phyloP scores from a whole-genome alignment of 257 asterid genomes.

The Asclepias syriaca region DNA sequence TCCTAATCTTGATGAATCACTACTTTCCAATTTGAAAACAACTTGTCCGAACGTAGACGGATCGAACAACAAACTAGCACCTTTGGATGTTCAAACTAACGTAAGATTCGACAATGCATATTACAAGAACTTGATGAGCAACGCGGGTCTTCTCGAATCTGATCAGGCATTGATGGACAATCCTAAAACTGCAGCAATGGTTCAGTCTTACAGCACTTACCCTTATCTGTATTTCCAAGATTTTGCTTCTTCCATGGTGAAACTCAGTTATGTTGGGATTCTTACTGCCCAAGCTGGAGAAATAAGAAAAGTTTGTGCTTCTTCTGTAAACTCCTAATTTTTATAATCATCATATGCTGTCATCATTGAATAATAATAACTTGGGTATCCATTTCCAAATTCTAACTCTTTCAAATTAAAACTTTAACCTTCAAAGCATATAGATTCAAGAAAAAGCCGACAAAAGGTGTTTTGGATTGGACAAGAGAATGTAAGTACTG shows the following conservation, averaged over 20 bases:
- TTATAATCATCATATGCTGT: neutral
- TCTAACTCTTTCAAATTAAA: no score
- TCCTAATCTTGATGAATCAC: constrained; percentile 44
- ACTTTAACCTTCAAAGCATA: neutral
- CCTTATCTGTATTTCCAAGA: constrained; percentile 40
- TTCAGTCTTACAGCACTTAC: constrained; percentile 39
- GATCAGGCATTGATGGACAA: constrained; percentile 58
- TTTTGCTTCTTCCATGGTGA: constrained; percentile 63
- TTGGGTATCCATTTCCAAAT: neutral
- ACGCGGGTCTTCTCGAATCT: constrained; percentile 63
- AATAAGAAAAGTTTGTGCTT: constrained; percentile 54
- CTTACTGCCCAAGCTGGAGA: constrained; percentile 52
- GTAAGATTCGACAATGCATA: constrained; percentile 46
- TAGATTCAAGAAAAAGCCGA: constrained; percentile 14
- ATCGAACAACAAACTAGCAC: constrained; percentile 42
- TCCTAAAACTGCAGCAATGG: constrained; percentile 54
- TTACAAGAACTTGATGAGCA: constrained; percentile 44
- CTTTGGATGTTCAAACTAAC: constrained; percentile 42
- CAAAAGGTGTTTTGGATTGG: neutral
- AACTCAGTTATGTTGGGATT: constrained; percentile 56
- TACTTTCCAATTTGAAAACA: constrained; percentile 34
- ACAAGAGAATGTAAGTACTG: neutral
- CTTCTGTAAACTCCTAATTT: constrained; percentile 30
- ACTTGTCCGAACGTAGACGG: constrained; percentile 46
- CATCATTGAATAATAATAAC: constrained; percentile 3